Percentiles rank a stretch among this genome's conserved stretches.
These are phyloP conservation scores for Amaranthus cruentus DNA, from an alignment of 148 eudicot species.

Conservation along the genomic window DNA sequence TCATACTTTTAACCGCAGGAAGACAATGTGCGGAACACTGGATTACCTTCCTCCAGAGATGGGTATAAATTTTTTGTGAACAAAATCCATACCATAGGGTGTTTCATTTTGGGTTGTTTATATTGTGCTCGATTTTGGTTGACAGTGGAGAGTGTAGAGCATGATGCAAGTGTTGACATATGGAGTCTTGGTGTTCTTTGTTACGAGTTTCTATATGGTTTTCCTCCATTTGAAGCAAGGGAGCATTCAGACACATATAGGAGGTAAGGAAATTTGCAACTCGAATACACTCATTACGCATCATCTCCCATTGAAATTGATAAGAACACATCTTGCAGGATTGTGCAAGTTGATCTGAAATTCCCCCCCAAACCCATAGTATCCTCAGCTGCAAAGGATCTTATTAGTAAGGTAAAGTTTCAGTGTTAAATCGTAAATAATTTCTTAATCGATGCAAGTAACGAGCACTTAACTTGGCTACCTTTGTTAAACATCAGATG, in stretches of 20 bases:
- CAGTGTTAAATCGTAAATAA: background rate
- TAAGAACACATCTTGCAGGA: conserved; percentile 37
- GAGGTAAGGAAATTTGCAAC: conserved; percentile 39
- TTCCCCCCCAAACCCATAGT: conserved; percentile 73
- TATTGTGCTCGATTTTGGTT: background rate
- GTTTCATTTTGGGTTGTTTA: background rate
- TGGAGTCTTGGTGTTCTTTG: conserved; percentile 93
- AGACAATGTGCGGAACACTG: conserved; percentile 95
- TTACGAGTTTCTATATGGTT: conserved; percentile 86
- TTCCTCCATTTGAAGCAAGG: conserved; percentile 94
- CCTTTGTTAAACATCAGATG: conserved; percentile 46
- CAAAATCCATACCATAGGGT: background rate
- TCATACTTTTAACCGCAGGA: conserved; percentile 88
- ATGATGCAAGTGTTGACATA: conserved; percentile 92
- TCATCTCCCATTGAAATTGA: background rate
- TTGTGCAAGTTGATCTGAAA: conserved; percentile 75
- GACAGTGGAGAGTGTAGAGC: conserved; percentile 88
- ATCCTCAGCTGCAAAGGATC: conserved; percentile 78
- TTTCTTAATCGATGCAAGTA: background rate
- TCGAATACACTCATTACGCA: background rate
- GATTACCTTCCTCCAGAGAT: conserved; percentile 99
- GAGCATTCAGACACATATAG: conserved; percentile 95
- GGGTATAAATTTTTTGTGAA: conserved; percentile 50
- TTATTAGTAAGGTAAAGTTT: conserved; percentile 53
- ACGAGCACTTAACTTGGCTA: background rate